phyloP scores from a whole-genome alignment of 805 yeast genomes.

The Jamesozyma piceae region DNA sequence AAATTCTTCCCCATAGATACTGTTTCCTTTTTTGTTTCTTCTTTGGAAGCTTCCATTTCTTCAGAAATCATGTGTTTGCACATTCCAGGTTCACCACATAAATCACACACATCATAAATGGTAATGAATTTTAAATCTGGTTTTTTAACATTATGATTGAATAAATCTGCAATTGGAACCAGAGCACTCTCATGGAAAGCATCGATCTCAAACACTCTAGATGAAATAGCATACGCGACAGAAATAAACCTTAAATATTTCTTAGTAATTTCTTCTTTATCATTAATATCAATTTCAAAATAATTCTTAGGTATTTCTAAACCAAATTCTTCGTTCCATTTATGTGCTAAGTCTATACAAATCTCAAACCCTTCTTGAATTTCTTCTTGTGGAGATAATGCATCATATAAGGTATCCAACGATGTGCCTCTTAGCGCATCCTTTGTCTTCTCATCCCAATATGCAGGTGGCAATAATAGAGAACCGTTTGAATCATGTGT shows the following conservation, averaged over 20 bases:
- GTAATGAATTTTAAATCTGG: slow-evolving; percentile 66
- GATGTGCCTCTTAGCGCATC: slow-evolving; percentile 45
- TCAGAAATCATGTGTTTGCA: slow-evolving; percentile 34
- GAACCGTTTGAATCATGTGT: slow-evolving; percentile 25
- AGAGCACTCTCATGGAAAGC: slow-evolving; percentile 61
- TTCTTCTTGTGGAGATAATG: slow-evolving; percentile 28
- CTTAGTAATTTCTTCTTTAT: slow-evolving; percentile 12
- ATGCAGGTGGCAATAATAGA: slow-evolving; percentile 47
- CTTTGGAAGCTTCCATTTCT: slow-evolving; percentile 9
- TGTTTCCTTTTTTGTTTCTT: slow-evolving; percentile 14
- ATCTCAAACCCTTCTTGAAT: slow-evolving; percentile 32
- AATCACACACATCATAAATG: slow-evolving; percentile 41
- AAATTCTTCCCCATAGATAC: background rate
- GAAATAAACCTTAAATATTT: slow-evolving; percentile 45
- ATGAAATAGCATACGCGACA: slow-evolving; percentile 51
- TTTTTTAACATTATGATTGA: slow-evolving; percentile 54
- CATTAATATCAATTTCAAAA: slow-evolving; percentile 20
- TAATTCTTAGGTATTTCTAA: slow-evolving; percentile 26
- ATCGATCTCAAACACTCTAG: slow-evolving; percentile 79
- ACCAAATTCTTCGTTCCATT: slow-evolving; percentile 26
- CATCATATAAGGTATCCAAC: slow-evolving; percentile 49
- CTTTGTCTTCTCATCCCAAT: slow-evolving; percentile 51
- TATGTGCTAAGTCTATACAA: slow-evolving; percentile 30
- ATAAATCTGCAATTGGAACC: slow-evolving; percentile 87
- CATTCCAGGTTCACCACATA: slow-evolving; percentile 38